Conservation (phyloP, 768 basidiomycete species). For the Tylopilus plumbeoviolaceoides region DNA sequence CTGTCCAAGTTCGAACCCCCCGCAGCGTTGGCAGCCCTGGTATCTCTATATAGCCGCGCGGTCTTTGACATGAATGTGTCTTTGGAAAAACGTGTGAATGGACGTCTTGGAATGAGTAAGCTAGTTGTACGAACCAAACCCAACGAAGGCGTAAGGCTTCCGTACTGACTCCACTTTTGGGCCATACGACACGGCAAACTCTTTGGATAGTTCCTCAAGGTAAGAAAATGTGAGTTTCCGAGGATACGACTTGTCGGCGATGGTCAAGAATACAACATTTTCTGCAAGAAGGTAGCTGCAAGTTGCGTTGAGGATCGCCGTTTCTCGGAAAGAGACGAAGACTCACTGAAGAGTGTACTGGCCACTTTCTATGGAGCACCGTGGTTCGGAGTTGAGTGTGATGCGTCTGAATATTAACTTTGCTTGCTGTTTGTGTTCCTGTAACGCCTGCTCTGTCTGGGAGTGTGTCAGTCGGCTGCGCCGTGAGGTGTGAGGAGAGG, state of each 20-base stretch:
- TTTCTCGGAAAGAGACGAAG: conserved; percentile 16
- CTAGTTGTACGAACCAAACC: conserved; percentile 73
- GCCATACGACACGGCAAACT: conserved; percentile 90
- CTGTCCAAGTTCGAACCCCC: conserved; percentile 68
- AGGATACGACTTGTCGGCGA: conserved; percentile 96
- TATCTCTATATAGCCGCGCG: conserved; percentile 90
- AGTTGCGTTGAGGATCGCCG: conserved; percentile 7
- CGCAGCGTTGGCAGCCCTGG: conserved; percentile 75
- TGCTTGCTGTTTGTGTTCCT: conserved; percentile 98
- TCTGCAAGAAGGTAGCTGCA: conserved; percentile 89
- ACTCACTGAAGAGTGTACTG: conserved; percentile 92
- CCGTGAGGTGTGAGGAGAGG: neutral
- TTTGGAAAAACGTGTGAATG: conserved; percentile 29
- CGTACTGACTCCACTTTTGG: conserved; percentile 87
- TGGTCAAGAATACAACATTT: conserved; percentile 92
- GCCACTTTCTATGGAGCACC: conserved; percentile 95
- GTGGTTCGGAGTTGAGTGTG: conserved; percentile 89
- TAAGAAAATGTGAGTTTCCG: conserved; percentile 97
- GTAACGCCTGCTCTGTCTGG: conserved; percentile 89
- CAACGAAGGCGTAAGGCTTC: conserved; percentile 98
- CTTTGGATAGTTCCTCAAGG: conserved; percentile 94
- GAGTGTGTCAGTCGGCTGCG: conserved; percentile 2
- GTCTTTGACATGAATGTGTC: conserved; percentile 99
- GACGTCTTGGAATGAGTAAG: neutral
- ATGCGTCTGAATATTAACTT: conserved; percentile 96